These are phyloP conservation scores for Colletotrichum tropicicola DNA, from an alignment of 2,329 filamentous ascomycete species.

Conservation along the genomic window DNA sequence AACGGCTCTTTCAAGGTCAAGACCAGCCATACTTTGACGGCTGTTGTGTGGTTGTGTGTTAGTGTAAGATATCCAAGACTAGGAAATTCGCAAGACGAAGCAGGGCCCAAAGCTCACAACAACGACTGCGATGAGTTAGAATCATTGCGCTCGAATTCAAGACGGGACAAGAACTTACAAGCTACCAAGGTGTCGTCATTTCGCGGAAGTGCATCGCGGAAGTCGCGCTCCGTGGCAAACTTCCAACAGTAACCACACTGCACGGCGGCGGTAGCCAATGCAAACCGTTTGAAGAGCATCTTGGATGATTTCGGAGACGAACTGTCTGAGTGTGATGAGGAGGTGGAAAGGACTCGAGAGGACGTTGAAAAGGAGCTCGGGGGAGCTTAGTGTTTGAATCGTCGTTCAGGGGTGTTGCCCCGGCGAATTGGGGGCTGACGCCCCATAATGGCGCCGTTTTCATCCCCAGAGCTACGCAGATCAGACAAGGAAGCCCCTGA, in stretches of 20 bases:
- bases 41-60: neutral
- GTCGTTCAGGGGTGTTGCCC: neutral
- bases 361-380: constrained; percentile 1
- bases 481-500: constrained; percentile 26
- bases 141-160: too few species aligned
- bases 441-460: neutral
- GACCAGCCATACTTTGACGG: neutral
- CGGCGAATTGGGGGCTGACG: neutral
- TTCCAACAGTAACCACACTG: neutral
- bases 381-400: neutral
- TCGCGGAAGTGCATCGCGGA: constrained; percentile 1
- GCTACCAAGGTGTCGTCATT: constrained; percentile 38
- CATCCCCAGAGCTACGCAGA: neutral
- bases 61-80: too few species aligned
- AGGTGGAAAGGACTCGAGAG: neutral
- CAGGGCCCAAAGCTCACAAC: neutral
- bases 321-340: neutral
- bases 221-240: neutral
- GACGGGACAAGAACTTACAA: too few species aligned
- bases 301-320: neutral
- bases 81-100: too few species aligned
- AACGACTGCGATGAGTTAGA: neutral
- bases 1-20: neutral
- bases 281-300: neutral
- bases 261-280: neutral